A percentile compares a stretch with the other conserved stretches of the same genome.
Conservation (phyloP, 768 basidiomycete genomes). For the Tephrocybe sp. region DNA sequence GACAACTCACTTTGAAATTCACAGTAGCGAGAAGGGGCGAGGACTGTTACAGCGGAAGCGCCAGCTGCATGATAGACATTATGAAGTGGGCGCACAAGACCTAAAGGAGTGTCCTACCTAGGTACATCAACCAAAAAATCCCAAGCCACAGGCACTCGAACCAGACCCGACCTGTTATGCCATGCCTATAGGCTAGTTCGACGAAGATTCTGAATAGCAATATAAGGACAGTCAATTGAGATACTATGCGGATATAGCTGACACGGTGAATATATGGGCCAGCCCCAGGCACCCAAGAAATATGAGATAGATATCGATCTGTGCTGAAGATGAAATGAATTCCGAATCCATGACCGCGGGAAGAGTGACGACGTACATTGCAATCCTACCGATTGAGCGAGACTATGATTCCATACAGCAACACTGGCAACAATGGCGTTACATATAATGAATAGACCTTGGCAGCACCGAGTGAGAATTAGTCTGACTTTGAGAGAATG, state of each 20-base stretch:
- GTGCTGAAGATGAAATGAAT: conserved; percentile 29
- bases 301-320: conserved; percentile 60
- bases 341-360: too few relatives aligned
- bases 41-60: conserved; percentile 47
- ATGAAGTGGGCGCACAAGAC: not conserved
- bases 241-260: conserved; percentile 17
- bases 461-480: conserved; percentile 8
- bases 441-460: conserved; percentile 64
- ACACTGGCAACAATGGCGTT: conserved; percentile 65
- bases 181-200: conserved; percentile 52
- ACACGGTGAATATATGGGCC: conserved; percentile 60
- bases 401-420: conserved; percentile 68
- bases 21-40: conserved; percentile 37
- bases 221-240: conserved; percentile 6
- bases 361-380: conserved; percentile 46
- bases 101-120: conserved; percentile 44
- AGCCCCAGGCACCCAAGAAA: conserved; percentile 62
- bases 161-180: conserved; percentile 64
- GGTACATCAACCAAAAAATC: conserved; percentile 55
- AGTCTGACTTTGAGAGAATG: not conserved
- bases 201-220: conserved; percentile 47
- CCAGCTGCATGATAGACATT: conserved; percentile 38
- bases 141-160: conserved; percentile 68
- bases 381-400: conserved; percentile 35
- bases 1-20: conserved; percentile 24